A percentile compares a stretch with the other conserved stretches of the same genome.
Evolutionary conservation across 352 stramenopile species (phyloP).

Genomic region (Plasmopara viticola): DNA sequence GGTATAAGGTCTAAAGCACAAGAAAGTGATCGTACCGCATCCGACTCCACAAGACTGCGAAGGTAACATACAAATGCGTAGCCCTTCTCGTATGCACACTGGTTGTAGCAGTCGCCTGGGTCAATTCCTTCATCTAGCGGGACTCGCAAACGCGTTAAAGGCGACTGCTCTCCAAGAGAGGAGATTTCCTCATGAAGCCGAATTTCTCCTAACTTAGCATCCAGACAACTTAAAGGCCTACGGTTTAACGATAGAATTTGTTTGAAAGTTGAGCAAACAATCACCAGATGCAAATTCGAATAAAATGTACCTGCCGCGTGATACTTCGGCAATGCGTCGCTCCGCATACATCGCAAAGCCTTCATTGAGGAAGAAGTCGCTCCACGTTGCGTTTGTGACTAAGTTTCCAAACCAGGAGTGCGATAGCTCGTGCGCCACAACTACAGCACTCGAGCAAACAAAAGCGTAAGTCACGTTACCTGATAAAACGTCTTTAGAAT

Average conservation of each 20-base stretch:
- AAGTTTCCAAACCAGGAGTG: slow-evolving; percentile 85
- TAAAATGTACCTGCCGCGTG: too few relatives aligned
- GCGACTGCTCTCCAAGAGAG: slow-evolving; percentile 57
- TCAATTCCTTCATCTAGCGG: slow-evolving; percentile 71
- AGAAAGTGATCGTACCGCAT: slow-evolving; percentile 29
- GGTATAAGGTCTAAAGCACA: not conserved
- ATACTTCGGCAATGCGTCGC: slow-evolving; percentile 55
- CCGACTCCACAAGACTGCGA: slow-evolving; percentile 51
- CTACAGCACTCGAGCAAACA: too few relatives aligned
- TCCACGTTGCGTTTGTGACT: slow-evolving; percentile 80
- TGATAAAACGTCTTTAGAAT: too few relatives aligned
- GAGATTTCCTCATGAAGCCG: slow-evolving; percentile 63
- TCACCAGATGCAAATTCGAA: too few relatives aligned
- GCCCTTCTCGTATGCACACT: slow-evolving; percentile 78
- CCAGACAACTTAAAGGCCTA: slow-evolving; percentile 58
- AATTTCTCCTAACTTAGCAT: slow-evolving; percentile 66
- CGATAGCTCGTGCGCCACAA: slow-evolving; percentile 55
- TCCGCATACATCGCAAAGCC: slow-evolving; percentile 87
- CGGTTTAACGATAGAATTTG: too few relatives aligned
- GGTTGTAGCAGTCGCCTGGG: slow-evolving; percentile 75
- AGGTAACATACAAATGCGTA: slow-evolving; percentile 77
- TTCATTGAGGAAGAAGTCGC: slow-evolving; percentile 86
- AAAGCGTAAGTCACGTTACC: too few relatives aligned
- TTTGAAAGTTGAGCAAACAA: too few relatives aligned
- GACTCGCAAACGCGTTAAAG: slow-evolving; percentile 62